phyloP scores from a whole-genome alignment of 768 basidiomycete species.

The Auricularia heimuer region DNA sequence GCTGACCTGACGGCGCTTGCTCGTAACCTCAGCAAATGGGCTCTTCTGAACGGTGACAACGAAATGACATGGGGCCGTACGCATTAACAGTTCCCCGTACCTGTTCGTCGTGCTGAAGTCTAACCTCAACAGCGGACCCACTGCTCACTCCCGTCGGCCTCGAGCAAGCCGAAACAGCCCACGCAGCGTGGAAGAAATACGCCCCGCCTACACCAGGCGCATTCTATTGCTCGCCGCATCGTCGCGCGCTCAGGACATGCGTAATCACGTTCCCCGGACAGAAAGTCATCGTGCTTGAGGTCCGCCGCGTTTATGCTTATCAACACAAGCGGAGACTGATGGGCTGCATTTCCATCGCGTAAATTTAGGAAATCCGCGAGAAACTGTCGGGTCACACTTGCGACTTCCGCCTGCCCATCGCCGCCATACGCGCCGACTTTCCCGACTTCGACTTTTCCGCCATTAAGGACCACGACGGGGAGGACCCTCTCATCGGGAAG shows the following conservation, averaged over 20 bases:
- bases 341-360: not conserved
- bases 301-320: too few species aligned
- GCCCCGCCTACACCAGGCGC: not conserved
- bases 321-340: too few species aligned
- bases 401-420: not conserved
- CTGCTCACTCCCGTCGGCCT: slow-evolving; percentile 49
- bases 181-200: slow-evolving; percentile 32
- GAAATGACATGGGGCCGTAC: slow-evolving; percentile 65
- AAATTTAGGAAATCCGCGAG: not conserved
- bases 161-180: slow-evolving; percentile 40
- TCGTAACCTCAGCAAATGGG: slow-evolving; percentile 40
- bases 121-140: slow-evolving; percentile 43
- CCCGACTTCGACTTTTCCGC: not conserved
- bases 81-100: slow-evolving; percentile 14
- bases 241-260: not conserved
- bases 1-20: not conserved
- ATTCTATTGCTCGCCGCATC: not conserved
- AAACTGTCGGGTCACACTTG: not conserved
- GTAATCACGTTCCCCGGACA: not conserved
- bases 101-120: not conserved
- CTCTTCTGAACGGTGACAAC: slow-evolving; percentile 52
- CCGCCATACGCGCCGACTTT: not conserved
- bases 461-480: not conserved
- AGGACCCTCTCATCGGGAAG: not conserved
- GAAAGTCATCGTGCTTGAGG: not conserved